phyloP scores from a whole-genome alignment of 768 basidiomycete species.

The Boletellus emodensis region DNA sequence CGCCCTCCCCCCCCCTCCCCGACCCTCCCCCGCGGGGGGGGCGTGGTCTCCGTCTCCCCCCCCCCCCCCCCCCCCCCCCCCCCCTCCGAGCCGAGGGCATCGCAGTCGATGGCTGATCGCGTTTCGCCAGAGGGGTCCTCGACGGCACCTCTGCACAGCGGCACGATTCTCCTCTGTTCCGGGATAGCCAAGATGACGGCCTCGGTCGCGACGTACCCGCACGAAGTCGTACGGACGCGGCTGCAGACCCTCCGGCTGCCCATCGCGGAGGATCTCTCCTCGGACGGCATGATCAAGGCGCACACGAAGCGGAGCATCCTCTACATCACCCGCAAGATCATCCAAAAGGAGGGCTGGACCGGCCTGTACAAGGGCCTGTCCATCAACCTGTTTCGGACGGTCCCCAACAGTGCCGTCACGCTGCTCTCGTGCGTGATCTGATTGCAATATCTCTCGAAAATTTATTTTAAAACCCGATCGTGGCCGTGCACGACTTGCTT shows the following conservation, averaged over 20 bases:
- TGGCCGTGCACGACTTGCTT: neutral
- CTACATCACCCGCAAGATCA: slow-evolving; percentile 67
- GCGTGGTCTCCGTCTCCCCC: too few species aligned
- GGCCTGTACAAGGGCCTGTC: slow-evolving; percentile 91
- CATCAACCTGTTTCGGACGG: slow-evolving; percentile 91
- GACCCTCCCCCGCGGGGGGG: too few species aligned
- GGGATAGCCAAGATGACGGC: slow-evolving; percentile 96
- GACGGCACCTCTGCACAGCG: slow-evolving; percentile 24
- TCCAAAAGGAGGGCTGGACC: slow-evolving; percentile 80
- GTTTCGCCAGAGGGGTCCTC: slow-evolving; percentile 28
- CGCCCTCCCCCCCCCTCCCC: too few species aligned
- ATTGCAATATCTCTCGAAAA: neutral
- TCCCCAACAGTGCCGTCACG: slow-evolving; percentile 94
- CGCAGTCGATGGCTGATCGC: neutral
- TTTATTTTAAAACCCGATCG: neutral
- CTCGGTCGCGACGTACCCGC: slow-evolving; percentile 93
- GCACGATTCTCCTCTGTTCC: slow-evolving; percentile 81
- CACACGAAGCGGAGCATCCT: slow-evolving; percentile 63
- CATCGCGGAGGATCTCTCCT: slow-evolving; percentile 53
- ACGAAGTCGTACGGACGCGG: slow-evolving; percentile 98
- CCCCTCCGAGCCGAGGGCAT: neutral
- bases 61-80: too few species aligned
- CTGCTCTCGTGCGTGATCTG: slow-evolving; percentile 51
- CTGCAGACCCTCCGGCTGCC: slow-evolving; percentile 81
- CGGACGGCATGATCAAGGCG: slow-evolving; percentile 56